These are phyloP conservation scores for Colletotrichum simmondsii DNA, from an alignment of 2,329 filamentous ascomycete genomes.

Conservation along the genomic window DNA sequence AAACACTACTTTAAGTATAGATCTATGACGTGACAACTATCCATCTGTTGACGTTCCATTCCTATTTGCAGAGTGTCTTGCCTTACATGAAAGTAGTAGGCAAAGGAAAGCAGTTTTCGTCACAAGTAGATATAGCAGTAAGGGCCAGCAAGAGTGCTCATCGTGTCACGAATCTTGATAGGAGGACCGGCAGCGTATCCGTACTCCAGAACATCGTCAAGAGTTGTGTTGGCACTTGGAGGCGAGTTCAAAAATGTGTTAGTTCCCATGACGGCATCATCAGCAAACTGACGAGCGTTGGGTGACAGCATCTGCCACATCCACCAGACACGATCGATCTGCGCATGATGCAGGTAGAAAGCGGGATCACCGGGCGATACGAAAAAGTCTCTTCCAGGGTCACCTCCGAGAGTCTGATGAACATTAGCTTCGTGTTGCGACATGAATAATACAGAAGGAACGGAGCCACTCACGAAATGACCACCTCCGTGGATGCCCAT, in stretches of 20 bases:
- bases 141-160: slow-evolving; percentile 38
- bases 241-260: slow-evolving; percentile 39
- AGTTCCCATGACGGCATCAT: slow-evolving; percentile 36
- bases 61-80: too few species aligned
- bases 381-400: slow-evolving; percentile 53
- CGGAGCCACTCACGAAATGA: slow-evolving; percentile 49
- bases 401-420: slow-evolving; percentile 41
- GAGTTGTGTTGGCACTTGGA: slow-evolving; percentile 36
- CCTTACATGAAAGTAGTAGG: too few species aligned
- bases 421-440: neutral
- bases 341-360: slow-evolving; percentile 44
- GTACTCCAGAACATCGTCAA: slow-evolving; percentile 38
- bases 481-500: slow-evolving; percentile 39
- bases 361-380: slow-evolving; percentile 45
- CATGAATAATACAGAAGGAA: slow-evolving; percentile 44
- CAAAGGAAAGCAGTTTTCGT: neutral
- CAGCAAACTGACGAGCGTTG: slow-evolving; percentile 37
- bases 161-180: slow-evolving; percentile 38
- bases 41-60: too few species aligned
- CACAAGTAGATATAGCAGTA: slow-evolving; percentile 42
- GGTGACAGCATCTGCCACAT: slow-evolving; percentile 41
- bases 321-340: slow-evolving; percentile 42
- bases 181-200: slow-evolving; percentile 36
- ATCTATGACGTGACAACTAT: too few species aligned
- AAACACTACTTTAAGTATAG: too few species aligned